These are phyloP conservation scores for Prunus armeniaca DNA, from an alignment of 306 rosid genomes.

Conservation along the genomic window DNA sequence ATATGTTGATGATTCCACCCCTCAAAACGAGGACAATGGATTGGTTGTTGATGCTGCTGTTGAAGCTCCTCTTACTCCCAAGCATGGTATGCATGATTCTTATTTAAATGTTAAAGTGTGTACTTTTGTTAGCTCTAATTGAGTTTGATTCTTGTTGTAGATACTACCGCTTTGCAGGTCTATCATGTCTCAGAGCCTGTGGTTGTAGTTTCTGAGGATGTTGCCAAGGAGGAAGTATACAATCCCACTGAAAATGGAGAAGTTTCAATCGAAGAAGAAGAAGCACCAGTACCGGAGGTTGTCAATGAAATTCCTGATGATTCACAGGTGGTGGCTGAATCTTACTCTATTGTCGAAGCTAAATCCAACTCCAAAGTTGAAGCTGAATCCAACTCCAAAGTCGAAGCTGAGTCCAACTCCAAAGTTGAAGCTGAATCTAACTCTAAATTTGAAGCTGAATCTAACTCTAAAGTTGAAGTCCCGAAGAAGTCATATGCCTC, in stretches of 20 bases:
- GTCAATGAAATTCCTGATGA: constrained; percentile 62
- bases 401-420: constrained; percentile 22
- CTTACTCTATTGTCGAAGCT: neutral
- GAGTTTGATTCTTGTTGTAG: constrained; percentile 28
- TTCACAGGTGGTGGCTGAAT: constrained; percentile 39
- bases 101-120: neutral
- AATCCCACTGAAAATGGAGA: constrained; percentile 37
- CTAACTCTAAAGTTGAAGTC: constrained; percentile 46
- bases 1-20: constrained; percentile 54
- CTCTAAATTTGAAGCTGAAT: constrained; percentile 23
- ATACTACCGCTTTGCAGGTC: constrained; percentile 33
- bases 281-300: constrained; percentile 49
- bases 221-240: constrained; percentile 40
- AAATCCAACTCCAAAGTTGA: constrained; percentile 15
- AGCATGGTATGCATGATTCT: constrained; percentile 40
- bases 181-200: constrained; percentile 37
- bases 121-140: constrained; percentile 1
- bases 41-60: constrained; percentile 27
- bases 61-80: constrained; percentile 35
- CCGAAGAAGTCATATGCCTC: constrained; percentile 86
- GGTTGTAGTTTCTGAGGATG: constrained; percentile 29
- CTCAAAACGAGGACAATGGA: constrained; percentile 29
- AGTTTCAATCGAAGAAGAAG: constrained; percentile 46
- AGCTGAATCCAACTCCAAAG: neutral
- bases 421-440: constrained; percentile 24